These are phyloP conservation scores for Candida orba DNA, from an alignment of 805 yeast species.

Conservation along the genomic window DNA sequence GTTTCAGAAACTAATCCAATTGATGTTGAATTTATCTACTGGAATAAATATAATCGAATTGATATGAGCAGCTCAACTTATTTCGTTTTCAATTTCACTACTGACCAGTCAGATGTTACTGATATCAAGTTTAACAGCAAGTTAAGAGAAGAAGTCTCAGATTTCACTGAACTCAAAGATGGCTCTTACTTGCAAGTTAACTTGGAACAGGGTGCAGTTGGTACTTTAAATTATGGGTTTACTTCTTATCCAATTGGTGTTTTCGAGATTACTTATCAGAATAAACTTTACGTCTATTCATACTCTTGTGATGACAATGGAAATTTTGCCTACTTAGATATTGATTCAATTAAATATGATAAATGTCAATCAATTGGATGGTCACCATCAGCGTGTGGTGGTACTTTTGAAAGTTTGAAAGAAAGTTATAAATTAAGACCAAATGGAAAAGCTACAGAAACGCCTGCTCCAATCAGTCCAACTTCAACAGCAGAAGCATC, in stretches of 20 bases:
- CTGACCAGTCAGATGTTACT: not conserved
- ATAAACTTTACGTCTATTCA: not conserved
- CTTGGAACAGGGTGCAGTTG: not conserved
- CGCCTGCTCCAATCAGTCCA: not conserved
- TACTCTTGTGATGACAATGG: not conserved
- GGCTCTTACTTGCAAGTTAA: not conserved
- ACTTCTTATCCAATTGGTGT: not conserved
- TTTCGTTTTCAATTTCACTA: not conserved
- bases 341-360: not conserved
- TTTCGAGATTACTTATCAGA: not conserved
- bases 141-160: not conserved
- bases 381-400: not conserved
- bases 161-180: not conserved
- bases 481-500: not conserved
- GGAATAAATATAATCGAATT: not conserved
- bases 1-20: not conserved
- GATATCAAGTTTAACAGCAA: not conserved
- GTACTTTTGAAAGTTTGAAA: not conserved
- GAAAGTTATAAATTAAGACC: not conserved
- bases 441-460: not conserved
- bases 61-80: not conserved
- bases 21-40: not conserved
- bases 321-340: not conserved
- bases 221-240: not conserved
- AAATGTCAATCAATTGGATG: not conserved